A percentile compares a stretch with the other conserved stretches of the same genome.
These are phyloP conservation scores for Stagonosporopsis vannaccii DNA, from an alignment of 2,329 filamentous ascomycete species.

Conservation along the genomic window DNA sequence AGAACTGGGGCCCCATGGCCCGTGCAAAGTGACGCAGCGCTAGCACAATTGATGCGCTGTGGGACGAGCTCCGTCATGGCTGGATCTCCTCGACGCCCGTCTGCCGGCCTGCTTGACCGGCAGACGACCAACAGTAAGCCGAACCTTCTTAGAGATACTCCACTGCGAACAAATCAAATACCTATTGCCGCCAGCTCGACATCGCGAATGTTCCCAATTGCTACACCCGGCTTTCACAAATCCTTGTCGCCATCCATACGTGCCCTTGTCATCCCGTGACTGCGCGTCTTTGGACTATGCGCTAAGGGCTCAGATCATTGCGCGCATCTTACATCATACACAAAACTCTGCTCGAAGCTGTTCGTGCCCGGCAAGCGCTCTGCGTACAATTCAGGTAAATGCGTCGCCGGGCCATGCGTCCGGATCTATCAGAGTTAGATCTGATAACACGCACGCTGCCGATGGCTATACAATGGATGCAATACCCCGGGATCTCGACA, in stretches of 20 bases:
- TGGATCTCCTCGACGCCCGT: neutral
- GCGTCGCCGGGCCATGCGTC: neutral
- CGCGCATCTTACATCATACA: conserved; percentile 16
- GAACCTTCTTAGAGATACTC: neutral
- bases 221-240: neutral
- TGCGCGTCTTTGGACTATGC: conserved; percentile 2
- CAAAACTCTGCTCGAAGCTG: neutral
- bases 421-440: neutral
- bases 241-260: neutral
- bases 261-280: conserved; percentile 2
- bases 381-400: neutral
- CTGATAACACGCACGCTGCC: neutral
- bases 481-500: neutral
- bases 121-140: neutral
- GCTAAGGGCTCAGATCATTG: conserved; percentile 7
- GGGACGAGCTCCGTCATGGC: conserved; percentile 7
- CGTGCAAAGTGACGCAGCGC: conserved; percentile 51
- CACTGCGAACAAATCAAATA: conserved; percentile 3
- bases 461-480: neutral
- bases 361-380: neutral
- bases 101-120: neutral
- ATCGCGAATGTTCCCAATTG: neutral
- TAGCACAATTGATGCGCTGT: conserved; percentile 7
- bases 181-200: neutral
- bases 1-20: conserved; percentile 91